These are phyloP conservation scores for Globisporangium cylindrosporum DNA, from an alignment of 352 stramenopile species.

Conservation along the genomic window DNA sequence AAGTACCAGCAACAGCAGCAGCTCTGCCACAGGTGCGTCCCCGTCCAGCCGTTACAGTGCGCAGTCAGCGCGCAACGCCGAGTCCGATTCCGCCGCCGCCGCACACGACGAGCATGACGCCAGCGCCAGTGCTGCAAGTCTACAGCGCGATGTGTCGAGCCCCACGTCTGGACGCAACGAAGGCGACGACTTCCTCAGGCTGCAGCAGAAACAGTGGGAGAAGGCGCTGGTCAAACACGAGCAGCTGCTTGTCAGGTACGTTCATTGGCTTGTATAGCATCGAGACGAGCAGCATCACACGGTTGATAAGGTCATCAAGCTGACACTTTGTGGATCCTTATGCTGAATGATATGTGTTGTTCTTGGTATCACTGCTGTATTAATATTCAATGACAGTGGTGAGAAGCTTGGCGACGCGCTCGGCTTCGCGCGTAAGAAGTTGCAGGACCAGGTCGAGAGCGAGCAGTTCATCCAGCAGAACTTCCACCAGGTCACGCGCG, in stretches of 20 bases:
- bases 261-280: constrained; percentile 1
- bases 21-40: constrained; percentile 1
- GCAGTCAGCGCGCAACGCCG: background rate
- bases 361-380: constrained; percentile 5
- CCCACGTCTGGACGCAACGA: constrained; percentile 14
- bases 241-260: constrained; percentile 45
- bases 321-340: background rate
- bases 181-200: constrained; percentile 42
- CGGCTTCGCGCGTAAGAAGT: constrained; percentile 30
- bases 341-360: background rate
- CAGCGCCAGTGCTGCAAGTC: background rate
- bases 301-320: background rate
- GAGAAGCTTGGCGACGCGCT: constrained; percentile 47
- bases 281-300: background rate
- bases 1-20: background rate
- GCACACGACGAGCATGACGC: background rate
- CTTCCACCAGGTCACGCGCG: constrained; percentile 53
- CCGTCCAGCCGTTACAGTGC: constrained; percentile 10
- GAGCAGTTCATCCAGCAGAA: constrained; percentile 65
- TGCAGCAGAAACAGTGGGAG: constrained; percentile 33
- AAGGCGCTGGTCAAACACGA: constrained; percentile 35
- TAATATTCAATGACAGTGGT: constrained; percentile 27
- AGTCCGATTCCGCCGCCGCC: background rate
- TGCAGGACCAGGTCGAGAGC: constrained; percentile 64
- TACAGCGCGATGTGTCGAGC: constrained; percentile 4